Conservation (phyloP, 1,284 basidiomycete genomes). For the Ustilago crameri region DNA sequence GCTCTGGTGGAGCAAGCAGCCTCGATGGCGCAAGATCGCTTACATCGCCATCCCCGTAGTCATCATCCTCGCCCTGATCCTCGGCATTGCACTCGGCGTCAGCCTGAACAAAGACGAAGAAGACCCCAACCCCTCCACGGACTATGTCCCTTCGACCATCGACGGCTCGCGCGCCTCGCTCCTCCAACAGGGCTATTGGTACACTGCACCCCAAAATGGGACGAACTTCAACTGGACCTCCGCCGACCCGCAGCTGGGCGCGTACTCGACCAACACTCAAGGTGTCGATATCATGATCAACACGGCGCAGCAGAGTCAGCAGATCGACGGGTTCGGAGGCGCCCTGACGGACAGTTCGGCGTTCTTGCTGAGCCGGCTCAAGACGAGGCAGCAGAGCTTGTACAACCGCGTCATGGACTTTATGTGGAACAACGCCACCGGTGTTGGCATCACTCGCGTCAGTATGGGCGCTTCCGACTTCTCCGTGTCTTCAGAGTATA, state of each 20-base stretch:
- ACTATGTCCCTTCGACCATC: conserved; percentile 33
- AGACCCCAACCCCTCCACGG: conserved; percentile 14
- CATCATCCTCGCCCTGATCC: conserved; percentile 3
- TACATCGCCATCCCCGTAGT: conserved; percentile 6
- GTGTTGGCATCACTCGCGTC: conserved; percentile 39
- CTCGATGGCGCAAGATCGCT: conserved; percentile 17
- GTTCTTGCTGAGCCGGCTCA: conserved; percentile 39
- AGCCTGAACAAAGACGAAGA: conserved; percentile 20
- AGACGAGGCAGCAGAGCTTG: conserved; percentile 20
- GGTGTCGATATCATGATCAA: conserved; percentile 52
- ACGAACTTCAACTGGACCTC: conserved; percentile 46
- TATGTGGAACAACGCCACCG: conserved; percentile 54
- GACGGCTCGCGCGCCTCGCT: conserved; percentile 25
- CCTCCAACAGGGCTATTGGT: conserved; percentile 26
- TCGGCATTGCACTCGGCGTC: conserved; percentile 33
- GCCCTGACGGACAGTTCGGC: conserved; percentile 55
- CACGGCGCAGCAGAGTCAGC: conserved; percentile 26
- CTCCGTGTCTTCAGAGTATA: conserved; percentile 30
- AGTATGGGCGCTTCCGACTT: conserved; percentile 54
- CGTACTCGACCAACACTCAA: conserved; percentile 28
- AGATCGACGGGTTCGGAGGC: conserved; percentile 51
- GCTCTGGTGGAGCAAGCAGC: conserved; percentile 18
- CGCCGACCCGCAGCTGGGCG: conserved; percentile 18
- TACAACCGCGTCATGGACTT: conserved; percentile 50
- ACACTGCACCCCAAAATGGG: conserved; percentile 30